Evolutionary conservation across 2,329 filamentous ascomycete genomes (phyloP), one percentile per base, ranked within the genome.

Genomic region (Aspergillus terreus): DNA sequence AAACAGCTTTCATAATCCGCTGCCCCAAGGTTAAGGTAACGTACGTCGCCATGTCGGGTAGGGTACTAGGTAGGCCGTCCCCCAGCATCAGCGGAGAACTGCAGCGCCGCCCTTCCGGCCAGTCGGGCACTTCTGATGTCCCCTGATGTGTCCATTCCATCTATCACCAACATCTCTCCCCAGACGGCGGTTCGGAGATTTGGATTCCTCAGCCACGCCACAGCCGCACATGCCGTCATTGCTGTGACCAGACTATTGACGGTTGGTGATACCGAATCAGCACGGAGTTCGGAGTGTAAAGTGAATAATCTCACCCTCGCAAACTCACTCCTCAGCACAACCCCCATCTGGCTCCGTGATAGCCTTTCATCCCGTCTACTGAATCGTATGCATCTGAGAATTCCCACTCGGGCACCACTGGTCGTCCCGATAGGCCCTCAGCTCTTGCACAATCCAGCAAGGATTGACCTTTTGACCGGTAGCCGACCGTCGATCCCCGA

Each of bases 401-500:
- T 42, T 21, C 40, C n/a, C 40, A 17, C 40, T 38, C 15, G 14
- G 15, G 15, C 35, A 17, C 35, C 15, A 38, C 12, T 17, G 14
- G 35, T n/a, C 36, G 36, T 49, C 15, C 48, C 35, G 41, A 52
- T 45, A 46, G 46, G 47, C 19, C 41, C 25, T n/a, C 38, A 33
- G 33, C 46, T 52, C 41, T 52, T 52, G 49, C 49, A 52, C 49
- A 54, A 54, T 56, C 44, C 46, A 56, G 55, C 50, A 58, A 53
- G 30, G 53, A 56, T 56, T 56, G 50, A 43, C 53, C 42, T 17
- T 35, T 36, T 12, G 30, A 19, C 30, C n/a, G 40, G 33, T 41
- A 53, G 32, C 47, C 44, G 50, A 49, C 25, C 30, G 59, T 55
- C 57, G 59, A 62, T 62, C 59, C 45, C 48, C 45, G 52, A 60